phyloP scores from a whole-genome alignment of 2,329 filamentous ascomycete genomes.

The Colletotrichum phormii region DNA sequence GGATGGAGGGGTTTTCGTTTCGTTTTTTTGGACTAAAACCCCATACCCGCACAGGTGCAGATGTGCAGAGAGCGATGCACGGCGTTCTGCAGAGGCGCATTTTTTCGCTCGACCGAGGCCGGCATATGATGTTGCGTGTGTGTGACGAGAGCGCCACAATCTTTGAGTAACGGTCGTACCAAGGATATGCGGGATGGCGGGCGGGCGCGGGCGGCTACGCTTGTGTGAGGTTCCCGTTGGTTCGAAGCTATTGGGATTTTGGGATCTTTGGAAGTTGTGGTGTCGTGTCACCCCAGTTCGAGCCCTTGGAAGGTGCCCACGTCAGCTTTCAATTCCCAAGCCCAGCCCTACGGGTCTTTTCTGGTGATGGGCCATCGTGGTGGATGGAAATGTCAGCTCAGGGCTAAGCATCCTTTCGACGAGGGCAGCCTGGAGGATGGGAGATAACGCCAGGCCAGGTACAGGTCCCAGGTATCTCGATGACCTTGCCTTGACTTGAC shows the following conservation, averaged over 20 bases:
- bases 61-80: conserved; percentile 7
- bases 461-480: neutral
- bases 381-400: neutral
- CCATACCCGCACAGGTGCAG: conserved; percentile 4
- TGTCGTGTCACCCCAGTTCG: neutral
- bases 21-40: neutral
- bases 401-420: neutral
- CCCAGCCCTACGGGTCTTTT: neutral
- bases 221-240: neutral
- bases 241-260: neutral
- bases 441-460: too few species aligned
- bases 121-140: conserved; percentile 15
- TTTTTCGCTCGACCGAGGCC: conserved; percentile 27
- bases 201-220: neutral
- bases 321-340: neutral
- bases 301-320: neutral
- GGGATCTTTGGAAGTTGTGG: neutral
- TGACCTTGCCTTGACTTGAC: neutral
- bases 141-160: conserved; percentile 7
- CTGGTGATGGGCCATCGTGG: neutral
- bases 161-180: neutral
- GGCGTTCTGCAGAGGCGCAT: conserved; percentile 6
- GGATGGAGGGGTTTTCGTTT: neutral
- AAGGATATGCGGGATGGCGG: neutral
- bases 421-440: neutral